phyloP scores from a whole-genome alignment of 805 yeast genomes.

The Wickerhamiella bombiphila region DNA sequence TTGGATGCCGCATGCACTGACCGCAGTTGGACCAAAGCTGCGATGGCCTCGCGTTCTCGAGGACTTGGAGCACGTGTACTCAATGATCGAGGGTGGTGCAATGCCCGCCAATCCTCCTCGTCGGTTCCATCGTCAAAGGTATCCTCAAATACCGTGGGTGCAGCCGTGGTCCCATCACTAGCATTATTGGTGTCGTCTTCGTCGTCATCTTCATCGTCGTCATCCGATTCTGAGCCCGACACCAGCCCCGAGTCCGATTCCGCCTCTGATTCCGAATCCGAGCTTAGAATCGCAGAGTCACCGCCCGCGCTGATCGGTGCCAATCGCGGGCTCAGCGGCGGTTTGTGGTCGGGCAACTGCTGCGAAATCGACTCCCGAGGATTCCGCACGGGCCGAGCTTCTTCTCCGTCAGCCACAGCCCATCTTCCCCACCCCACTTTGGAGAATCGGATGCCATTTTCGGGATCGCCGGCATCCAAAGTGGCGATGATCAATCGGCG shows the following conservation, averaged over 20 bases:
- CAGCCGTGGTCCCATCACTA: background rate
- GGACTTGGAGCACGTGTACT: conserved; percentile 22
- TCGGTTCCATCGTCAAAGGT: conserved; percentile 57
- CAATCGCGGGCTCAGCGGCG: conserved; percentile 25
- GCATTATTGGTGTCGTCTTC: too few species aligned
- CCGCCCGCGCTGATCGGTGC: conserved; percentile 7
- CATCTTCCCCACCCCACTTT: conserved; percentile 98
- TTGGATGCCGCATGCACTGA: too few species aligned
- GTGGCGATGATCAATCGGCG: conserved; percentile 82
- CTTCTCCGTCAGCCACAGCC: conserved; percentile 50
- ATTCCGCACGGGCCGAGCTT: background rate
- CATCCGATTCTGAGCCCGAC: conserved; percentile 11
- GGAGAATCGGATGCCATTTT: conserved; percentile 51
- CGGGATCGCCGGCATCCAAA: conserved; percentile 54
- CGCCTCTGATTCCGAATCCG: conserved; percentile 1
- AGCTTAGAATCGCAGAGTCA: conserved; percentile 14
- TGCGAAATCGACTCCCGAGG: conserved; percentile 16
- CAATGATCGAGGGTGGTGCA: conserved; percentile 58
- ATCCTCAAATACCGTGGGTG: too few species aligned
- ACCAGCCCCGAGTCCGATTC: background rate
- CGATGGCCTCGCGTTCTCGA: conserved; percentile 44
- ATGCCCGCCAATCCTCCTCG: conserved; percentile 92
- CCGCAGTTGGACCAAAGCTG: conserved; percentile 48
- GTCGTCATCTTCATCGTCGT: conserved; percentile 22
- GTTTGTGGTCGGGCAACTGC: conserved; percentile 17